A percentile compares a stretch with the other conserved stretches of the same genome.
phyloP scores from a whole-genome alignment of 192 early-diverging fungal genomes.

The Coemansia sp. region DNA sequence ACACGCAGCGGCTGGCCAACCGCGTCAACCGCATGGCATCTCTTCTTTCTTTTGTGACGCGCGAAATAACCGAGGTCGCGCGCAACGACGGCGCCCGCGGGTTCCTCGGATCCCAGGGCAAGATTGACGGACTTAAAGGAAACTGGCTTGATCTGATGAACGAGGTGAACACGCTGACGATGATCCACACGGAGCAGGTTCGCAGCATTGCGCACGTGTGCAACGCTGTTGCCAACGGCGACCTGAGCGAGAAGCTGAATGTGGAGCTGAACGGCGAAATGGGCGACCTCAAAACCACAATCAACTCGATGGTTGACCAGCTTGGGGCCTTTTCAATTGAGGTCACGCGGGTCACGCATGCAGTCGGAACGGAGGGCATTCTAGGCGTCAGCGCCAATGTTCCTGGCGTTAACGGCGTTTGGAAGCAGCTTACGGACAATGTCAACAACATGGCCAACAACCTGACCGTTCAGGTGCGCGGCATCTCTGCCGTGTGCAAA shows the following conservation, averaged over 20 bases:
- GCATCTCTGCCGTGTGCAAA: constrained; percentile 64
- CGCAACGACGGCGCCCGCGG: constrained; percentile 73
- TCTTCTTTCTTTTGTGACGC: constrained; percentile 45
- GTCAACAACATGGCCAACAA: constrained; percentile 71
- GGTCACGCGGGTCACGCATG: constrained; percentile 61
- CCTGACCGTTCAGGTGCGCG: constrained; percentile 69
- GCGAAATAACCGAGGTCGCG: constrained; percentile 67
- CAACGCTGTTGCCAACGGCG: constrained; percentile 63
- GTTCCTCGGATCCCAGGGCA: constrained; percentile 64
- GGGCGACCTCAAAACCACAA: constrained; percentile 62
- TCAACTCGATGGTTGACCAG: constrained; percentile 67
- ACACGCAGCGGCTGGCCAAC: constrained; percentile 49
- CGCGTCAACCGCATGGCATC: constrained; percentile 55
- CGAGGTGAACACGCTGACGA: constrained; percentile 65
- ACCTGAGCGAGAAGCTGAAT: constrained; percentile 58
- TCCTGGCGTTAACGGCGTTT: constrained; percentile 62
- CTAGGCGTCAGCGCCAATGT: constrained; percentile 10
- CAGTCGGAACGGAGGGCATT: constrained; percentile 36
- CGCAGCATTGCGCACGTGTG: constrained; percentile 64
- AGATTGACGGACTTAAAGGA: constrained; percentile 60
- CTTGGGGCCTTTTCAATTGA: constrained; percentile 56
- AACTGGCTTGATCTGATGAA: constrained; percentile 69
- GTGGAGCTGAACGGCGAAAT: constrained; percentile 67
- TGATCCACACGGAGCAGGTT: constrained; percentile 67
- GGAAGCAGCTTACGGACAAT: constrained; percentile 68